phyloP scores from a whole-genome alignment of 257 asterid species.

The Penstemon eatonii region DNA sequence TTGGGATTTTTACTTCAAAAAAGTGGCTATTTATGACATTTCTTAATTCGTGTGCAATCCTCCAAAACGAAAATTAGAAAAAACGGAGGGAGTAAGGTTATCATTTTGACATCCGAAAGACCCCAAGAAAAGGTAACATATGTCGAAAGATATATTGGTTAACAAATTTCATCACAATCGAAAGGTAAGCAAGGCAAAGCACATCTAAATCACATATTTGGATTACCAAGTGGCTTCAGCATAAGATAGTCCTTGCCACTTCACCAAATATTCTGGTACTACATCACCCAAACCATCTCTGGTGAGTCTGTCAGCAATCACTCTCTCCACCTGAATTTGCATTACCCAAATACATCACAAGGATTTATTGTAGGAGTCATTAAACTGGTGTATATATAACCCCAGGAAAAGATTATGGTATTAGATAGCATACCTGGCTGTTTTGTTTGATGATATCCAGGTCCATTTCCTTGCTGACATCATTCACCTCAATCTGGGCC shows the following conservation, averaged over 20 bases:
- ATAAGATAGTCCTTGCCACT: slow-evolving; percentile 97
- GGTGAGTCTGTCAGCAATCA: slow-evolving; percentile 76
- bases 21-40: too few relatives aligned
- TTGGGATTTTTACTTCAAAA: too few relatives aligned
- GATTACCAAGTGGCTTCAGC: slow-evolving; percentile 98
- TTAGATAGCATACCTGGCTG: slow-evolving; percentile 60
- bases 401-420: slow-evolving; percentile 14
- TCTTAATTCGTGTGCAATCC: too few relatives aligned
- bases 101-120: slow-evolving; percentile 16
- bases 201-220: slow-evolving; percentile 21
- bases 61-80: too few relatives aligned
- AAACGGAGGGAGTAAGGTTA: background rate
- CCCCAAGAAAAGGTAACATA: slow-evolving; percentile 14
- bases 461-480: slow-evolving; percentile 99
- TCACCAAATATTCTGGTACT: slow-evolving; percentile 91
- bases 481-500: slow-evolving; percentile 90
- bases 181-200: slow-evolving; percentile 21
- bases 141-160: background rate
- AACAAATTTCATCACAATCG: slow-evolving; percentile 9
- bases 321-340: slow-evolving; percentile 84
- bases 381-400: slow-evolving; percentile 7
- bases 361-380: slow-evolving; percentile 7
- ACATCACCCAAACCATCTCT: slow-evolving; percentile 77
- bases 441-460: slow-evolving; percentile 94
- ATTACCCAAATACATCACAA: slow-evolving; percentile 26